These are phyloP conservation scores for Eucalyptus paniculata DNA, from an alignment of 345 rosid genomes.

Conservation along the genomic window DNA sequence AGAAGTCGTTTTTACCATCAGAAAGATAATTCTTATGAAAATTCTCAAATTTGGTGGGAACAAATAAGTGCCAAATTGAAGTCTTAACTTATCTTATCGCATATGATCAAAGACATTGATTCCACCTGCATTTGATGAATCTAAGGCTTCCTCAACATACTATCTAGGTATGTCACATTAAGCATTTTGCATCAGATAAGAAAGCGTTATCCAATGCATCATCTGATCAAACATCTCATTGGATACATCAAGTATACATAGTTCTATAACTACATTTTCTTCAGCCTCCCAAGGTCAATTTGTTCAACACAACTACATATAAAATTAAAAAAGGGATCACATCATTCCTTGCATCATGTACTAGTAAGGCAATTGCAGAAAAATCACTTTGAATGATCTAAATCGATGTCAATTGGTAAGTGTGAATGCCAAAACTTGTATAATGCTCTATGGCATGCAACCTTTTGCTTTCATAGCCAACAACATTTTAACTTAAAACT, in stretches of 20 bases:
- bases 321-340: neutral
- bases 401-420: neutral
- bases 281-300: neutral
- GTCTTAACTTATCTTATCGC: neutral
- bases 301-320: neutral
- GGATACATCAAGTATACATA: neutral
- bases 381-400: neutral
- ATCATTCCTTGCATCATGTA: neutral
- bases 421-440: neutral
- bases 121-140: neutral
- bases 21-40: neutral
- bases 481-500: neutral
- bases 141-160: neutral
- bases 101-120: neutral
- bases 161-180: neutral
- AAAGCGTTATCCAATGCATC: neutral
- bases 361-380: neutral
- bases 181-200: neutral
- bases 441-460: neutral
- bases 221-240: neutral
- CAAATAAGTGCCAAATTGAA: neutral
- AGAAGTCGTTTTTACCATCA: neutral
- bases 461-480: neutral
- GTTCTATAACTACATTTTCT: neutral
- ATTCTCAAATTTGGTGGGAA: neutral